Evolutionary conservation across 352 stramenopile genomes (phyloP).

Genomic region (Globisporangium perplexum): DNA sequence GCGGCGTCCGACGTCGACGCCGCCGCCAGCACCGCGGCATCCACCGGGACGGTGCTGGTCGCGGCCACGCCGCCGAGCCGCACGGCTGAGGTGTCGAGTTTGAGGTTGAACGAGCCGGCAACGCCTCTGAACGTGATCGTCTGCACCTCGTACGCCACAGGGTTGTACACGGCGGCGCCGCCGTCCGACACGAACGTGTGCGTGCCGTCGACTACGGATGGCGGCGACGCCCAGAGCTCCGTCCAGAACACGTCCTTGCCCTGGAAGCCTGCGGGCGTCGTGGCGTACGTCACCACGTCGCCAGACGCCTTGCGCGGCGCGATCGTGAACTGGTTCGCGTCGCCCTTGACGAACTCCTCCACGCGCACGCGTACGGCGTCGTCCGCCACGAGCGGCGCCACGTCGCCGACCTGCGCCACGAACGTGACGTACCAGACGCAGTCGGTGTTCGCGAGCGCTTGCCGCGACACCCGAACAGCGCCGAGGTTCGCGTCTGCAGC

Average conservation of each 20-base stretch:
- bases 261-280: slow-evolving; percentile 69
- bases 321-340: slow-evolving; percentile 94
- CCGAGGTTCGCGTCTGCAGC: slow-evolving; percentile 29
- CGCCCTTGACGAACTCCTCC: slow-evolving; percentile 90
- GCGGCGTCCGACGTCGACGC: slow-evolving; percentile 31
- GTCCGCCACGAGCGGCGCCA: slow-evolving; percentile 51
- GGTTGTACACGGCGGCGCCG: slow-evolving; percentile 89
- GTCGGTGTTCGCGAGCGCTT: slow-evolving; percentile 40
- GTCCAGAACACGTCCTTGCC: slow-evolving; percentile 95
- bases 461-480: slow-evolving; percentile 52
- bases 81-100: slow-evolving; percentile 65
- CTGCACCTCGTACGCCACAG: slow-evolving; percentile 89
- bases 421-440: slow-evolving; percentile 87
- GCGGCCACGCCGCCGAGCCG: slow-evolving; percentile 40
- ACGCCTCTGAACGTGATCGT: slow-evolving; percentile 63
- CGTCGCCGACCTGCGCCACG: slow-evolving; percentile 72
- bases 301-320: slow-evolving; percentile 92
- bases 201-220: slow-evolving; percentile 81
- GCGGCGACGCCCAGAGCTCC: slow-evolving; percentile 88
- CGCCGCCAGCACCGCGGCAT: slow-evolving; percentile 34
- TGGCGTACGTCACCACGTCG: slow-evolving; percentile 86
- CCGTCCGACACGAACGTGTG: slow-evolving; percentile 90
- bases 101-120: slow-evolving; percentile 59
- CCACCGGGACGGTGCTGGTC: slow-evolving; percentile 35
- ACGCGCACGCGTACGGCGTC: slow-evolving; percentile 46